Conservation (phyloP, 768 basidiomycete species). For the Myochromella boudieri region DNA sequence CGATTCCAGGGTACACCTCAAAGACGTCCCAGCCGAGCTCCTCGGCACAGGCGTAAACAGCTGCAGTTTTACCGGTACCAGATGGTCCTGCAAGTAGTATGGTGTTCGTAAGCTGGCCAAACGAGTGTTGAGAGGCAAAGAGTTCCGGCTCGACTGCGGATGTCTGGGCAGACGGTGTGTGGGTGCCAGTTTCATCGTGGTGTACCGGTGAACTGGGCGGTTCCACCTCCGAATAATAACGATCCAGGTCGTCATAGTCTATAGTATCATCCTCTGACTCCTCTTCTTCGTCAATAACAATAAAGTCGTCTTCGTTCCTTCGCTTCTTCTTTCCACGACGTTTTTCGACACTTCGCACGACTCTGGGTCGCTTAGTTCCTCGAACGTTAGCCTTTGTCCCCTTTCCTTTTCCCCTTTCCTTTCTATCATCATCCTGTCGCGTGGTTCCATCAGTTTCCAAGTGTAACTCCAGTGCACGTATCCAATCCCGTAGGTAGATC, state of each 20-base stretch:
- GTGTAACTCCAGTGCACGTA: slow-evolving; percentile 67
- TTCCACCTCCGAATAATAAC: slow-evolving; percentile 22
- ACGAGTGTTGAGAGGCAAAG: slow-evolving; percentile 18
- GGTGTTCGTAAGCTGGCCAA: slow-evolving; percentile 72
- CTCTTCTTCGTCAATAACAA: slow-evolving; percentile 44
- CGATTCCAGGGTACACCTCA: slow-evolving; percentile 94
- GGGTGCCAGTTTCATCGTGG: neutral
- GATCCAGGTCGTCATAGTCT: slow-evolving; percentile 32
- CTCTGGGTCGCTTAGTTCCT: slow-evolving; percentile 56
- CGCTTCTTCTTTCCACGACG: slow-evolving; percentile 52
- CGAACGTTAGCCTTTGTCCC: slow-evolving; percentile 20
- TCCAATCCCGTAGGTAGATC: slow-evolving; percentile 75
- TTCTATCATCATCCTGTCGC: slow-evolving; percentile 14
- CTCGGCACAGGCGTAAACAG: slow-evolving; percentile 90
- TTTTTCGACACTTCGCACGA: slow-evolving; percentile 54
- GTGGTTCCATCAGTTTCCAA: slow-evolving; percentile 25
- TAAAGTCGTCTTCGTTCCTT: slow-evolving; percentile 60
- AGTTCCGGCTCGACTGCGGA: neutral
- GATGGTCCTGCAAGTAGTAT: slow-evolving; percentile 82
- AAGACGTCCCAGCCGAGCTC: slow-evolving; percentile 97
- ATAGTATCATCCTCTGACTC: slow-evolving; percentile 21
- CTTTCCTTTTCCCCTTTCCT: slow-evolving; percentile 25
- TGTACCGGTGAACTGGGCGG: slow-evolving; percentile 8
- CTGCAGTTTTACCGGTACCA: slow-evolving; percentile 88
- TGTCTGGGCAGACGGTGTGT: neutral